These are phyloP conservation scores for Tolypocladium capitatum DNA, from an alignment of 2,329 filamentous ascomycete genomes.

Conservation along the genomic window DNA sequence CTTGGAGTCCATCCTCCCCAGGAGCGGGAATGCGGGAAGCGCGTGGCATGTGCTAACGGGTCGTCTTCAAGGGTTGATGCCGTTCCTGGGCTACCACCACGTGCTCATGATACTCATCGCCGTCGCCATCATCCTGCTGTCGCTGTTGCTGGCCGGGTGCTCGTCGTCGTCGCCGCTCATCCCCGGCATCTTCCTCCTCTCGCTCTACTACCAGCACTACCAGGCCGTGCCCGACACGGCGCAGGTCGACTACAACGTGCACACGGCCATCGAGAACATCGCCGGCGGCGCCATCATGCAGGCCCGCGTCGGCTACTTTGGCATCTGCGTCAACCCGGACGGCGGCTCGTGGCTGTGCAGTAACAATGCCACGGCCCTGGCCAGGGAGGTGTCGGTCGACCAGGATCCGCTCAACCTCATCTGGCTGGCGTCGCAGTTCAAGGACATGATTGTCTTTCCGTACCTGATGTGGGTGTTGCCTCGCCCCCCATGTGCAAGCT, in stretches of 20 bases:
- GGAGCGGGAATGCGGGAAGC: background rate
- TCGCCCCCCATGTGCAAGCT: accelerated
- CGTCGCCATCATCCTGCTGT: constrained; percentile 84
- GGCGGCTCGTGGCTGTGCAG: constrained; percentile 88
- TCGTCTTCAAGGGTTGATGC: constrained; percentile 40
- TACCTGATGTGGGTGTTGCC: constrained; percentile 81
- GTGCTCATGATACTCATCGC: constrained; percentile 96
- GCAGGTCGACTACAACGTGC: constrained; percentile 82
- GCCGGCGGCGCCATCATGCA: constrained; percentile 74
- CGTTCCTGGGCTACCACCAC: constrained; percentile 64
- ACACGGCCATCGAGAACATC: constrained; percentile 77
- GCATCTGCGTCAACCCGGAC: constrained; percentile 89
- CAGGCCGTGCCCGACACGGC: constrained; percentile 68
- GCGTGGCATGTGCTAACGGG: background rate
- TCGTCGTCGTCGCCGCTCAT: constrained; percentile 93
- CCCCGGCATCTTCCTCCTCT: constrained; percentile 91
- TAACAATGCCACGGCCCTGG: constrained; percentile 89
- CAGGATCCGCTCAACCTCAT: constrained; percentile 95
- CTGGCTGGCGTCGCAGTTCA: constrained; percentile 94
- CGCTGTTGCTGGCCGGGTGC: constrained; percentile 84
- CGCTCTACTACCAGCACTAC: constrained; percentile 90
- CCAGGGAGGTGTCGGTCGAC: constrained; percentile 76
- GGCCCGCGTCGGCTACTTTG: constrained; percentile 92
- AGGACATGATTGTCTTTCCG: constrained; percentile 96
- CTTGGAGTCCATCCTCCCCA: too few relatives aligned